A percentile compares a stretch with the other conserved stretches of the same genome.
These are phyloP conservation scores for Proliferodiscus dingleyae DNA, from an alignment of 2,329 filamentous ascomycete species.

Conservation along the genomic window DNA sequence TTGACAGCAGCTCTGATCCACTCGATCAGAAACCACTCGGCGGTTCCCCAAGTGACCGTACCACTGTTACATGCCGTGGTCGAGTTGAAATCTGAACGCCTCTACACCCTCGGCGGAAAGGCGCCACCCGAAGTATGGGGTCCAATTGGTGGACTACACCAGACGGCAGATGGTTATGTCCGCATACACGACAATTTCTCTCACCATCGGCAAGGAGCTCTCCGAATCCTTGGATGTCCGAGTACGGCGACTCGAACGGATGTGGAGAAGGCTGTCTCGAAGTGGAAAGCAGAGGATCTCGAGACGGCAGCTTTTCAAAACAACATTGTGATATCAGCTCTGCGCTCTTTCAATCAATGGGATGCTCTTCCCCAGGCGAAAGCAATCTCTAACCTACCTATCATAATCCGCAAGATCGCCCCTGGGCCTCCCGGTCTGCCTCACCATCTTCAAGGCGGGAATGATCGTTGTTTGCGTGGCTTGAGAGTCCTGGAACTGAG, in stretches of 20 bases:
- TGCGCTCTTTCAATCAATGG: constrained; percentile 48
- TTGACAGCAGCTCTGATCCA: constrained; percentile 45
- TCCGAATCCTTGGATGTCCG: constrained; percentile 39
- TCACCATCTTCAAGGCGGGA: neutral
- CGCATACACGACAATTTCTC: constrained; percentile 51
- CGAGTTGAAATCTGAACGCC: constrained; percentile 50
- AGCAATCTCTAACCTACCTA: constrained; percentile 42
- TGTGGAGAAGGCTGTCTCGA: constrained; percentile 34
- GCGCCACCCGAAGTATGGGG: constrained; percentile 23
- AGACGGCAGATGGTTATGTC: constrained; percentile 46
- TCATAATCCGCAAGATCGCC: constrained; percentile 36
- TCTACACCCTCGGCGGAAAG: constrained; percentile 42
- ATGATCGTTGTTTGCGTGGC: constrained; percentile 34
- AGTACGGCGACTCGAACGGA: constrained; percentile 33
- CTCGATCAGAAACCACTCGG: constrained; percentile 29
- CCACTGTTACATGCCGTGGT: constrained; percentile 41
- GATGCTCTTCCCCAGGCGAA: constrained; percentile 43
- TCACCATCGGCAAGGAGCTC: constrained; percentile 42
- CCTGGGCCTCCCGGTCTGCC: constrained; percentile 16
- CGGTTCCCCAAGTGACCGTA: constrained; percentile 38
- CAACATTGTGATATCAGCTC: constrained; percentile 41
- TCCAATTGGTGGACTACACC: constrained; percentile 47
- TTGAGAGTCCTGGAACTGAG: constrained; percentile 36
- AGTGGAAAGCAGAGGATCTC: constrained; percentile 43
- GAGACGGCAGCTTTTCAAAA: constrained; percentile 40